Evolutionary conservation across 768 basidiomycete genomes (phyloP).

Genomic region (Agrocybe pediades): DNA sequence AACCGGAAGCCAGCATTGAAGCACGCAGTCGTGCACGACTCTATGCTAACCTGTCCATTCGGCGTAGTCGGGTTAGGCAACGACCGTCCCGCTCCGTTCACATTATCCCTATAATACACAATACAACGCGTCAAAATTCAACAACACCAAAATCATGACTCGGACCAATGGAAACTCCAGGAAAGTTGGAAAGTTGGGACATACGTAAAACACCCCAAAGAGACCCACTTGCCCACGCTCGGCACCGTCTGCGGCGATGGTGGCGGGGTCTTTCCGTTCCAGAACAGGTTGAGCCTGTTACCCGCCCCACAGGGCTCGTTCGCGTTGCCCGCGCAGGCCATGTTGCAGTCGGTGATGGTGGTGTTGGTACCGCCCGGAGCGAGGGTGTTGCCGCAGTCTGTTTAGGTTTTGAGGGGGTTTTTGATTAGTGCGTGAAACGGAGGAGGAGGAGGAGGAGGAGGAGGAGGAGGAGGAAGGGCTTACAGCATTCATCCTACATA

Average conservation of each 20-base stretch:
- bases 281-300: constrained; percentile 61
- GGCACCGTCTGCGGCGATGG: constrained; percentile 52
- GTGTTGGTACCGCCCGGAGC: constrained; percentile 46
- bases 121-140: no score
- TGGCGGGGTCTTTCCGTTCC: constrained; percentile 60
- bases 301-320: constrained; percentile 63
- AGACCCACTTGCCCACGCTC: constrained; percentile 63
- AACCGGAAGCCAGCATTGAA: constrained; percentile 48
- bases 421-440: not conserved
- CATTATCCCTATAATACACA: no score
- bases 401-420: not conserved
- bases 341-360: constrained; percentile 55
- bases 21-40: constrained; percentile 62
- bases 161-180: no score
- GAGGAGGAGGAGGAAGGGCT: constrained; percentile 13
- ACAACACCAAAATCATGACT: no score
- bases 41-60: constrained; percentile 49
- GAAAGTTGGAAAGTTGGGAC: constrained; percentile 19
- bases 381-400: constrained; percentile 68
- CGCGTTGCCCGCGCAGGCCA: constrained; percentile 60
- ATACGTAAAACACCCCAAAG: constrained; percentile 77
- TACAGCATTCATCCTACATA: constrained; percentile 32
- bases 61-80: constrained; percentile 37
- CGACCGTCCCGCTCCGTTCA: constrained; percentile 42
- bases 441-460: constrained; percentile 4